Conservation (phyloP, 2,329 filamentous ascomycete genomes). For the Scopulariopsis brevicaulis region DNA sequence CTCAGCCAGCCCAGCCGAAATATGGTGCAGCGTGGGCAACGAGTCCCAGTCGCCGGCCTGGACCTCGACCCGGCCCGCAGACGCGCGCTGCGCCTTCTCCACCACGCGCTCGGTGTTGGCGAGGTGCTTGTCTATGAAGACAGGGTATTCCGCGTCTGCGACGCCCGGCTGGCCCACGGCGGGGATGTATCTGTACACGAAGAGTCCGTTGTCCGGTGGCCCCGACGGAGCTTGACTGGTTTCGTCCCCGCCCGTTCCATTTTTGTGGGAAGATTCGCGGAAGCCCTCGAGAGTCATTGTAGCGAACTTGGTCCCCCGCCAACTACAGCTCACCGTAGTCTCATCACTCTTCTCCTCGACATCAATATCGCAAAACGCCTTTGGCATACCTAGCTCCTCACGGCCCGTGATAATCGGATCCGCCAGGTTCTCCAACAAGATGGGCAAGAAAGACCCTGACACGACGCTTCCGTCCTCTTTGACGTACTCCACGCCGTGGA, state of each 20-base stretch:
- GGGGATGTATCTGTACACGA: conserved; percentile 48
- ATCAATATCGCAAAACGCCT: conserved; percentile 40
- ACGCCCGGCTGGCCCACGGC: conserved; percentile 35
- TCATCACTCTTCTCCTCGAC: conserved; percentile 17
- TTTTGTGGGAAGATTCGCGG: neutral
- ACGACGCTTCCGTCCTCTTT: conserved; percentile 34
- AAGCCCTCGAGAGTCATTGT: conserved; percentile 19
- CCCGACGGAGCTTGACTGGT: neutral
- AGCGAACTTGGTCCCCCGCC: conserved; percentile 28
- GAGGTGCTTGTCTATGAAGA: conserved; percentile 22
- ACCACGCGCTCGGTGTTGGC: conserved; percentile 11
- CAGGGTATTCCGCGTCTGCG: conserved; percentile 41
- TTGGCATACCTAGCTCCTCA: conserved; percentile 52
- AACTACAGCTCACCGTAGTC: conserved; percentile 25
- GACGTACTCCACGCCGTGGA: conserved; percentile 48
- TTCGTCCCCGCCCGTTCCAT: neutral
- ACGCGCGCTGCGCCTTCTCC: conserved; percentile 15
- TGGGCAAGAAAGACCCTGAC: conserved; percentile 40
- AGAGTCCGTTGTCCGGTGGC: conserved; percentile 29
- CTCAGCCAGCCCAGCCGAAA: conserved; percentile 37
- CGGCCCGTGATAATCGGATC: conserved; percentile 49
- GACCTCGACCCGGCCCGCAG: conserved; percentile 28
- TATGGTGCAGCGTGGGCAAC: conserved; percentile 49
- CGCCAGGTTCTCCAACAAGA: conserved; percentile 45
- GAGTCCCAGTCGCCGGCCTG: conserved; percentile 37